phyloP scores from a whole-genome alignment of 1,284 basidiomycete genomes.

The Leccinum cinnamomeum region DNA sequence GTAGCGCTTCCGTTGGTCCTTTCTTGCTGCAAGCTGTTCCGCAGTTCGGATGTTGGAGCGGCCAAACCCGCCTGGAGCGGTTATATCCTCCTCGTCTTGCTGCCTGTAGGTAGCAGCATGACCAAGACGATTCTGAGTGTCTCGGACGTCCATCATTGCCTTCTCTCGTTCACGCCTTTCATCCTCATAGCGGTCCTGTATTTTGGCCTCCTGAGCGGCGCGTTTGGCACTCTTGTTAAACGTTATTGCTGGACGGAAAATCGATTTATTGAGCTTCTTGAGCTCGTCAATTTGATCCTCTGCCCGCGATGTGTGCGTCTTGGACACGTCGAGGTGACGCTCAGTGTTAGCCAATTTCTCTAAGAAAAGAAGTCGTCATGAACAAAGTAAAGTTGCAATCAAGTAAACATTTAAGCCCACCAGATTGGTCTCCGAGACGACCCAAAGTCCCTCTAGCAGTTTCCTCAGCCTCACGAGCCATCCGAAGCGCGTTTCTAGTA shows the following conservation, averaged over 20 bases:
- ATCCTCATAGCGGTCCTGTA: conserved; percentile 86
- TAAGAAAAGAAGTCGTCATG: conserved; percentile 28
- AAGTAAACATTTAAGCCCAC: conserved; percentile 46
- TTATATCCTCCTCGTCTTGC: conserved; percentile 41
- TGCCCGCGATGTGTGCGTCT: conserved; percentile 85
- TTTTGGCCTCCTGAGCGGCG: conserved; percentile 85
- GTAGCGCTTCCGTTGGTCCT: conserved; percentile 79
- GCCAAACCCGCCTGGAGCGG: conserved; percentile 33
- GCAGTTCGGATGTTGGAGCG: conserved; percentile 47
- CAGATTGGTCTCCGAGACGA: conserved; percentile 94
- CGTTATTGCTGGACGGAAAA: conserved; percentile 89
- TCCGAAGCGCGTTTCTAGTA: conserved; percentile 88
- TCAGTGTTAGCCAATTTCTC: conserved; percentile 95
- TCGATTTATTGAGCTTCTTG: conserved; percentile 90
- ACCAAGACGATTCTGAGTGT: conserved; percentile 85
- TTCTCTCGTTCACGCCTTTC: conserved; percentile 86
- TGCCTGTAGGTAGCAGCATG: conserved; percentile 65
- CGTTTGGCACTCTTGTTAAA: conserved; percentile 94
- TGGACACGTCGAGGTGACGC: conserved; percentile 92
- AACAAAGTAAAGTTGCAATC: neutral
- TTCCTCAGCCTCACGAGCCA: conserved; percentile 96
- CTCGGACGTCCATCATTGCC: conserved; percentile 82
- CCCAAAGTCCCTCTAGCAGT: conserved; percentile 86
- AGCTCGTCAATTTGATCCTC: conserved; percentile 95
- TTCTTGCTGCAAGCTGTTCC: conserved; percentile 49